Percentiles rank a stretch among this genome's conserved stretches.
These are phyloP conservation scores for Colletotrichum viniferum DNA, from an alignment of 2,329 filamentous ascomycete genomes.

Conservation along the genomic window DNA sequence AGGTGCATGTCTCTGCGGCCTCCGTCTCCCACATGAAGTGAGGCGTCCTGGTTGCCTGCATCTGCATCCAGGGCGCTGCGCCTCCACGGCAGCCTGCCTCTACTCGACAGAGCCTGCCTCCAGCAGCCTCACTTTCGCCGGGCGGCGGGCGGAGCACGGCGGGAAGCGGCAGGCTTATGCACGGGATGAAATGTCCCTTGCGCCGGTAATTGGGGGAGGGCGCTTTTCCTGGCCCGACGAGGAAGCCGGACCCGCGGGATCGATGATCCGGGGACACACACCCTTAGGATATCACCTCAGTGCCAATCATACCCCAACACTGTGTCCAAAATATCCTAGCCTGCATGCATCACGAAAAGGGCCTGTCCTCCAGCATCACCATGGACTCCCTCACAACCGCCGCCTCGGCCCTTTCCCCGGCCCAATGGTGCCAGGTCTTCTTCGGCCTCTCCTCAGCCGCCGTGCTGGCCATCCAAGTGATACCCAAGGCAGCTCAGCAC, in stretches of 20 bases:
- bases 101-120: neutral
- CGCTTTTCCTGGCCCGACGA: neutral
- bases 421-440: slow-evolving; percentile 47
- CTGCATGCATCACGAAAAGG: neutral
- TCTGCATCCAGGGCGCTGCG: neutral
- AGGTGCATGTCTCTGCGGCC: neutral
- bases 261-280: neutral
- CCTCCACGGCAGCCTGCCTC: neutral
- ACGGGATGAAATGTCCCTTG: neutral
- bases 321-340: neutral
- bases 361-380: neutral
- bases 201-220: neutral
- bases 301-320: neutral
- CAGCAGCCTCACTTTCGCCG: neutral
- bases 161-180: neutral
- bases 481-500: slow-evolving; percentile 48
- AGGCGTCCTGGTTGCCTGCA: neutral
- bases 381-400: slow-evolving; percentile 9
- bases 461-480: slow-evolving; percentile 45
- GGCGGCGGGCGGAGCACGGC: neutral
- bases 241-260: neutral
- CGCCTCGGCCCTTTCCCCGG: neutral
- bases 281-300: neutral
- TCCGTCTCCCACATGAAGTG: neutral
- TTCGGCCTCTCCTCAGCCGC: slow-evolving; percentile 47